A percentile compares a stretch with the other conserved stretches of the same genome.
These are phyloP conservation scores for Trichocladium antarcticum DNA, from an alignment of 495 filamentous ascomycete species.

Conservation along the genomic window DNA sequence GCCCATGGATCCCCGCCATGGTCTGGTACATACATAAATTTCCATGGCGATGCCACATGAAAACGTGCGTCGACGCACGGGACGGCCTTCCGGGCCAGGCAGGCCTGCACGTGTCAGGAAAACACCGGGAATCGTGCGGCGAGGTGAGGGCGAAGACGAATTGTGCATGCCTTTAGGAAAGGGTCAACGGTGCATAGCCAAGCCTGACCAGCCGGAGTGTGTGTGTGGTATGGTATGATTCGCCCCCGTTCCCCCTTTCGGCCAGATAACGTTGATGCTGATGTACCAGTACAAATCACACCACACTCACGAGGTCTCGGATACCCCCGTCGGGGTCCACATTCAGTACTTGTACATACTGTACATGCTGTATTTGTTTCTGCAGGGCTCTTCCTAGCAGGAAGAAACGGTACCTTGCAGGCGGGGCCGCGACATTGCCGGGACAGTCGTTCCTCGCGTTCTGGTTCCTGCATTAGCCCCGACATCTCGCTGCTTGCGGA, in stretches of 20 bases:
- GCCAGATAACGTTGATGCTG: neutral
- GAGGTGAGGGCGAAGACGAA: neutral
- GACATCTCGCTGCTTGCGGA: too few species aligned
- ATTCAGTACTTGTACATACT: neutral
- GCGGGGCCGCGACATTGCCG: constrained; percentile 5
- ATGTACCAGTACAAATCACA: neutral
- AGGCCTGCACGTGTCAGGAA: constrained; percentile 7
- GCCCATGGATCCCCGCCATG: neutral
- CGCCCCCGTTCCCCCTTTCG: neutral
- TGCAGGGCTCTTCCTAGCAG: neutral
- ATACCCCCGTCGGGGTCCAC: neutral
- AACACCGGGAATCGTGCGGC: constrained; percentile 1
- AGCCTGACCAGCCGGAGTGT: neutral
- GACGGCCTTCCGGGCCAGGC: neutral
- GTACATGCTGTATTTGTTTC: too few species aligned
- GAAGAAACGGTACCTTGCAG: constrained; percentile 6
- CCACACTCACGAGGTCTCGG: neutral
- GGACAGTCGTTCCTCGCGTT: neutral
- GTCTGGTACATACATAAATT: constrained; percentile 1
- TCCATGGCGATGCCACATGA: constrained; percentile 5
- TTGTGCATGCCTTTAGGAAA: neutral
- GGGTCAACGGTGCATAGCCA: neutral
- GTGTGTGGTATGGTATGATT: neutral
- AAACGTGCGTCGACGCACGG: constrained; percentile 6
- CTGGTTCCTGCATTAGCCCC: constrained; percentile 13